Conservation (phyloP, 768 basidiomycete genomes). For the Russula vinacea region DNA sequence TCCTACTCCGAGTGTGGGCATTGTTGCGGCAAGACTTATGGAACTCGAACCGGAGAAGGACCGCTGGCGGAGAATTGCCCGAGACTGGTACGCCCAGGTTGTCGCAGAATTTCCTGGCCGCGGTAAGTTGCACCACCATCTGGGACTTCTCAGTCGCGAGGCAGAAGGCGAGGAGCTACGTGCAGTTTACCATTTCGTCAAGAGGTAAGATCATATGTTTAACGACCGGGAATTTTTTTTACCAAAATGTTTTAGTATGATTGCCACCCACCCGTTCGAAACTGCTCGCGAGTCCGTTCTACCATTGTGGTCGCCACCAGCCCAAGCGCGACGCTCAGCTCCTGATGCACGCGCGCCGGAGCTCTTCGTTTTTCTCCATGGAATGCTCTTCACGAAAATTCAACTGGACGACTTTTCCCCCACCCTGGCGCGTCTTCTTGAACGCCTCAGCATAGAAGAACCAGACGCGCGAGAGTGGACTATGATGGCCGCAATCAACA, state of each 20-base stretch:
- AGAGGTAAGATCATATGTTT: constrained; percentile 61
- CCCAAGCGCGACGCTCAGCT: constrained; percentile 67
- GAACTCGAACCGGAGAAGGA: constrained; percentile 91
- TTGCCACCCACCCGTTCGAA: constrained; percentile 82
- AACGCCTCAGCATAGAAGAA: constrained; percentile 78
- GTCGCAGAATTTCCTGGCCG: constrained; percentile 88
- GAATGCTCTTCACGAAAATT: constrained; percentile 96
- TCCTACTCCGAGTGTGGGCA: constrained; percentile 69
- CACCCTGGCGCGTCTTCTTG: constrained; percentile 79
- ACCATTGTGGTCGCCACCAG: constrained; percentile 76
- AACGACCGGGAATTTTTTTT: neutral
- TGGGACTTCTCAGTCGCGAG: constrained; percentile 85
- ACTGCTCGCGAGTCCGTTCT: constrained; percentile 89
- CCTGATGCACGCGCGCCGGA: constrained; percentile 74
- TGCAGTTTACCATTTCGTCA: constrained; percentile 89
- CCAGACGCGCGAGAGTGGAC: constrained; percentile 89
- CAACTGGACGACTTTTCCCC: constrained; percentile 87
- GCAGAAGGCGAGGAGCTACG: constrained; percentile 77
- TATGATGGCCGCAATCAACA: constrained; percentile 90
- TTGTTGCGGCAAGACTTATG: constrained; percentile 74
- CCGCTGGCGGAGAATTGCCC: constrained; percentile 82
- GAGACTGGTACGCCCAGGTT: constrained; percentile 90
- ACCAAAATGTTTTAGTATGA: constrained; percentile 63
- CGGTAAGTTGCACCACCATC: constrained; percentile 90
- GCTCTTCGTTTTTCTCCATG: constrained; percentile 88